Percentiles rank a stretch among this genome's conserved stretches.
phyloP scores from a whole-genome alignment of 179 eudicot genomes.

The Silene noctiflora region DNA sequence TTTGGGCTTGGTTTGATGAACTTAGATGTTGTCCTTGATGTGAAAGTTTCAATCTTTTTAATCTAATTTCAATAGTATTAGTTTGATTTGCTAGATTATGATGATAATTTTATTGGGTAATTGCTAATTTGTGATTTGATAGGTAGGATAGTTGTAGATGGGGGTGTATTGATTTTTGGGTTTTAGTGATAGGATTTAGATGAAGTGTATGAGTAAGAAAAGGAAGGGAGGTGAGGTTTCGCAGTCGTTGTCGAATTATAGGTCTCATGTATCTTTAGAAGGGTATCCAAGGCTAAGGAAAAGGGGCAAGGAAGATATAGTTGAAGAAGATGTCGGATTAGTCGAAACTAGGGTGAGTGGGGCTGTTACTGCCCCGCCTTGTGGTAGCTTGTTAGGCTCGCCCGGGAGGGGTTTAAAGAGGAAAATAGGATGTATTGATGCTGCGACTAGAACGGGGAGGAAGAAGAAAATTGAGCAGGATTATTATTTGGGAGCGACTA shows the following conservation, averaged over 20 bases:
- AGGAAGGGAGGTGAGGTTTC: conserved; percentile 55
- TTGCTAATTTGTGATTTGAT: conserved; percentile 12
- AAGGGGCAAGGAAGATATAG: conserved; percentile 62
- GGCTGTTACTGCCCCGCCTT: conserved; percentile 78
- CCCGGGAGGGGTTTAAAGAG: conserved; percentile 77
- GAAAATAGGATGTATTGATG: conserved; percentile 90
- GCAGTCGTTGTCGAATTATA: conserved; percentile 20
- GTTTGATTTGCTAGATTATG: conserved; percentile 15
- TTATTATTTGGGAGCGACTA: conserved; percentile 50
- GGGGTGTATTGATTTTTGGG: conserved; percentile 10
- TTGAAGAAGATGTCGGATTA: conserved; percentile 33
- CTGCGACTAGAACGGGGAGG: conserved; percentile 75
- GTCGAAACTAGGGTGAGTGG: conserved; percentile 53
- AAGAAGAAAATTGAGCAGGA: conserved; percentile 85
- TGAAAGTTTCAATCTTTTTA: conserved; percentile 10
- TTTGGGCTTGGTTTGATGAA: conserved; percentile 23
- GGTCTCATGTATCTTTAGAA: conserved; percentile 65
- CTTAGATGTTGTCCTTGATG: neutral
- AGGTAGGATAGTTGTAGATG: conserved; percentile 15
- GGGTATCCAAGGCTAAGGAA: conserved; percentile 68
- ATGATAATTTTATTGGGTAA: neutral
- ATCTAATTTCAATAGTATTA: neutral
- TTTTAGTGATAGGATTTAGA: conserved; percentile 18
- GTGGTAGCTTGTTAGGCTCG: conserved; percentile 51
- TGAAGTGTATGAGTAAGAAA: conserved; percentile 60